Evolutionary conservation across 2,329 filamentous ascomycete genomes (phyloP).

Genomic region (Calonectria hawksworthii): DNA sequence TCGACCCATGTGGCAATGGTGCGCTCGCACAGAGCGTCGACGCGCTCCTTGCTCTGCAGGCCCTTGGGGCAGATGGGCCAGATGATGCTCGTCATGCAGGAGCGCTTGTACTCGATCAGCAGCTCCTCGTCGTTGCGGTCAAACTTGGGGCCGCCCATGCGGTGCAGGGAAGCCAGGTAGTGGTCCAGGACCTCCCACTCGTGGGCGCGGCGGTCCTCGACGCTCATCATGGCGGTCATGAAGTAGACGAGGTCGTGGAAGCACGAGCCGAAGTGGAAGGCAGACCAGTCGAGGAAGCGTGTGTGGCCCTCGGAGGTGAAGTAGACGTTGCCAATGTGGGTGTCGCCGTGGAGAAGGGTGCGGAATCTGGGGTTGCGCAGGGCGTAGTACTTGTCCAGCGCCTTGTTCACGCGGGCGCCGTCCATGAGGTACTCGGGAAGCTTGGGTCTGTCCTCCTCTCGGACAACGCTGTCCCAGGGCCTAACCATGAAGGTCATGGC

Average conservation of each 20-base stretch:
- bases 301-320: slow-evolving; percentile 51
- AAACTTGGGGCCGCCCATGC: slow-evolving; percentile 34
- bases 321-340: slow-evolving; percentile 60
- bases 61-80: slow-evolving; percentile 14
- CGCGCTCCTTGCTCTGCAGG: slow-evolving; percentile 8
- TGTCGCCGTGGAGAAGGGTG: slow-evolving; percentile 59
- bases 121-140: slow-evolving; percentile 2
- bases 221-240: slow-evolving; percentile 53
- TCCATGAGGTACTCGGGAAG: slow-evolving; percentile 56
- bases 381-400: slow-evolving; percentile 53
- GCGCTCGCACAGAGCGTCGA: slow-evolving; percentile 5
- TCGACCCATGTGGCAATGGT: slow-evolving; percentile 6
- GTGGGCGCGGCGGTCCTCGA: slow-evolving; percentile 56
- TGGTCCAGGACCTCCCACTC: slow-evolving; percentile 49
- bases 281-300: slow-evolving; percentile 59
- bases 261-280: slow-evolving; percentile 56
- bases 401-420: slow-evolving; percentile 50
- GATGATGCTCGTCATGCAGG: slow-evolving; percentile 13
- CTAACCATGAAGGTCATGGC: slow-evolving; percentile 51
- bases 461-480: slow-evolving; percentile 48
- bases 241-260: slow-evolving; percentile 60
- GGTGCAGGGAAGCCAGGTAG: slow-evolving; percentile 33
- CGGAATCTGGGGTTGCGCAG: slow-evolving; percentile 55
- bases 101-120: background rate
- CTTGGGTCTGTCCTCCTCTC: slow-evolving; percentile 45